Conservation (phyloP, 306 rosid species). For the Trichosanthes truncata region DNA sequence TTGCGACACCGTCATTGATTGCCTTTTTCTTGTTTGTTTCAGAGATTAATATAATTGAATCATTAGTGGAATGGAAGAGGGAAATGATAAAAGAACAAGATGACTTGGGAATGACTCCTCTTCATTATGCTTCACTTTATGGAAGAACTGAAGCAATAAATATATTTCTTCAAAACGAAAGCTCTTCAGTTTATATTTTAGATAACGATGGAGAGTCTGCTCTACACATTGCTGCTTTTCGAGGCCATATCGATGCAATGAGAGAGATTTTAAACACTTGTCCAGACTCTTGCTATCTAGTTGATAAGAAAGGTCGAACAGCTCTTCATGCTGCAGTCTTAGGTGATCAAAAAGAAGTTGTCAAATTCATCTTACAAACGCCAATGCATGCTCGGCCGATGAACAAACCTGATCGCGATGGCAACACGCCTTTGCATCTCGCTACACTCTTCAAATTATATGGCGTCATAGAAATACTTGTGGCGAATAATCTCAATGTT, state of each 20-base stretch:
- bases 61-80: background rate
- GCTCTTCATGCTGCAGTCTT: constrained; percentile 4
- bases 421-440: constrained; percentile 1
- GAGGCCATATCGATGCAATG: background rate
- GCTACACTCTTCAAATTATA: background rate
- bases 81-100: background rate
- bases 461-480: background rate
- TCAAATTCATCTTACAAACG: background rate
- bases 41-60: background rate
- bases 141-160: background rate
- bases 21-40: background rate
- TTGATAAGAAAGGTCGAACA: background rate
- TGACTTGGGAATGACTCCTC: too few relatives aligned
- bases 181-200: background rate
- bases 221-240: constrained; percentile 3
- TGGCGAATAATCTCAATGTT: background rate
- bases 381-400: background rate
- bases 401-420: background rate
- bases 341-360: background rate
- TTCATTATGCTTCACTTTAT: background rate
- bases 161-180: background rate
- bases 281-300: background rate
- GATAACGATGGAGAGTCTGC: background rate
- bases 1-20: too few relatives aligned
- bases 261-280: background rate